phyloP scores from a whole-genome alignment of 106 monocot genomes.

The Amphibolis antarctica region DNA sequence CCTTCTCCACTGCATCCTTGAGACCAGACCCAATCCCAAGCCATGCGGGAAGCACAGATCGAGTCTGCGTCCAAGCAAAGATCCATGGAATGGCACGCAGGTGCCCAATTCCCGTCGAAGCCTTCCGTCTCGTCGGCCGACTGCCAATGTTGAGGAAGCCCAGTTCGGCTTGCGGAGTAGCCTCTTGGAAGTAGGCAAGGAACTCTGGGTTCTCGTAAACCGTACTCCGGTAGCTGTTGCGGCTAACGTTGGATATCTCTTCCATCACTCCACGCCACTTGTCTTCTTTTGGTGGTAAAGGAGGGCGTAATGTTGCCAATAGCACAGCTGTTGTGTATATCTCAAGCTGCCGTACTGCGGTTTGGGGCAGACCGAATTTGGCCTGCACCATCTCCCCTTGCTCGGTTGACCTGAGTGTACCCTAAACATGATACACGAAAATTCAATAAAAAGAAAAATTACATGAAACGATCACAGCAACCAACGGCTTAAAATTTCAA shows the following conservation, averaged over 20 bases:
- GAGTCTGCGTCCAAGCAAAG: conserved; percentile 95
- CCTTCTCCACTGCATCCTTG: conserved; percentile 45
- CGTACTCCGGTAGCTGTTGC: conserved; percentile 45
- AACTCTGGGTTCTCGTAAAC: conserved; percentile 80
- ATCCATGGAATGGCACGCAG: conserved; percentile 90
- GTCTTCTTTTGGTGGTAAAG: conserved; percentile 52
- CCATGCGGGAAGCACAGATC: conserved; percentile 81
- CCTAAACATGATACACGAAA: conserved; percentile 30
- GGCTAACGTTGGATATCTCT: conserved; percentile 64
- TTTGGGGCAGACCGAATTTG: conserved; percentile 71
- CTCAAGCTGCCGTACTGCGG: conserved; percentile 73
- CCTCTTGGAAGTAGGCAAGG: conserved; percentile 75
- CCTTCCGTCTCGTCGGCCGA: conserved; percentile 54
- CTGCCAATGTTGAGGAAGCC: conserved; percentile 84
- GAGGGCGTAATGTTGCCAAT: conserved; percentile 58
- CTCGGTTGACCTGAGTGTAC: conserved; percentile 80
- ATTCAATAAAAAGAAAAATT: no score
- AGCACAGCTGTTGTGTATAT: conserved; percentile 93
- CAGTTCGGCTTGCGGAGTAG: conserved; percentile 83
- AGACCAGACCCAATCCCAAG: conserved; percentile 69
- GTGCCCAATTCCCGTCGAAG: conserved; percentile 52
- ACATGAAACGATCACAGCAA: no score
- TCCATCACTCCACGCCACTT: conserved; percentile 86
- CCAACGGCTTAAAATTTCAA: no score
- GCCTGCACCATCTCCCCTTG: conserved; percentile 98